Evolutionary conservation across 78 protist species (phyloP).

Genomic region (Bodo saltans): DNA sequence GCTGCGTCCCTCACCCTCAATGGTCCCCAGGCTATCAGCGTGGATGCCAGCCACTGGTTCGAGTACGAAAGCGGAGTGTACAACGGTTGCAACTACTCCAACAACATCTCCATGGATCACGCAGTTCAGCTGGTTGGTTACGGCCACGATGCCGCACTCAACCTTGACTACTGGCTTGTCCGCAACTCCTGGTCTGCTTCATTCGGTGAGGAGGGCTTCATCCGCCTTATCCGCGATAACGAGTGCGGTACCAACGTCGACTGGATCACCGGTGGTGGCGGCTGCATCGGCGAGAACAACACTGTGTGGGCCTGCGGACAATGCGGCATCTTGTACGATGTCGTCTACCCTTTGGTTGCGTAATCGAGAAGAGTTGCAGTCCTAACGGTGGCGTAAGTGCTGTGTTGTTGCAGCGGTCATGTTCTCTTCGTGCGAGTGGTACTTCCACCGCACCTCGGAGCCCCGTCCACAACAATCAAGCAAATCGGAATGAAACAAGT

Average conservation of each 20-base stretch:
- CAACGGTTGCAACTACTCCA: background rate
- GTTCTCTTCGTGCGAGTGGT: background rate
- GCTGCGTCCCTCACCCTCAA: background rate
- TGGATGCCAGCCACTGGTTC: conserved; percentile 30
- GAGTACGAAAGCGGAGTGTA: conserved; percentile 21
- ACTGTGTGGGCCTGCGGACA: background rate
- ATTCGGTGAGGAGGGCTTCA: conserved; percentile 56
- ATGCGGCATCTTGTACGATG: background rate
- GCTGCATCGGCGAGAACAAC: background rate
- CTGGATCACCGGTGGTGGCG: no score
- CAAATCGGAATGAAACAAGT: no score
- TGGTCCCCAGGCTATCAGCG: conserved; percentile 41
- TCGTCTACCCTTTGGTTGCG: no score
- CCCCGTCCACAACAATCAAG: background rate
- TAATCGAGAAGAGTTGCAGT: background rate
- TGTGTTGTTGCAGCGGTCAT: background rate
- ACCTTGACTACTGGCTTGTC: conserved; percentile 66
- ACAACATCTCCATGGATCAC: conserved; percentile 56
- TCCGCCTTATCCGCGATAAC: background rate
- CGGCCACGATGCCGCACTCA: conserved; percentile 40
- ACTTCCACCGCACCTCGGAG: background rate
- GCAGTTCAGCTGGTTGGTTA: conserved; percentile 86
- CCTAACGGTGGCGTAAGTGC: background rate
- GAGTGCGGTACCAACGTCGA: background rate
- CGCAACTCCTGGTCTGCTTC: conserved; percentile 85